These are phyloP conservation scores for Thelephora aurantiotincta DNA, from an alignment of 768 basidiomycete genomes.

Conservation along the genomic window DNA sequence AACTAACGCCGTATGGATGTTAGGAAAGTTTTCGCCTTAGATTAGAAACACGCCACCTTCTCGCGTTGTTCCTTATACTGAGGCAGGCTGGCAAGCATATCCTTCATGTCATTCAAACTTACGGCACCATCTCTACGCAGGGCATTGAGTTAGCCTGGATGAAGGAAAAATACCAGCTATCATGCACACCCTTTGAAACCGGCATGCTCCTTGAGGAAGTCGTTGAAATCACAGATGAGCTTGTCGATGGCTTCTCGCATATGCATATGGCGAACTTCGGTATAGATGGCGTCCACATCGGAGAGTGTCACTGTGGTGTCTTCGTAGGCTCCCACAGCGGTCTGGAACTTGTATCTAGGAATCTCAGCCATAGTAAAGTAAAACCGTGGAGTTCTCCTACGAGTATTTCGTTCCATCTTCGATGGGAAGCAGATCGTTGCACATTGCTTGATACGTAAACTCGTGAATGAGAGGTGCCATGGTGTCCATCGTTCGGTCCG, in stretches of 20 bases:
- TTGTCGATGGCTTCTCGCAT: conserved; percentile 99
- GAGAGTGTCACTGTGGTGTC: conserved; percentile 80
- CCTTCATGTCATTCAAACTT: conserved; percentile 95
- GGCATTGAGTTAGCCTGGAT: conserved; percentile 1
- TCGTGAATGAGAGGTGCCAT: conserved; percentile 87
- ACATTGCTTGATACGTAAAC: conserved; percentile 99
- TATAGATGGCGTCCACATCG: conserved; percentile 85
- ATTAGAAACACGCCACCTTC: conserved; percentile 36
- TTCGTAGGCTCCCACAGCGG: conserved; percentile 72
- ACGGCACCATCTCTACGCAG: conserved; percentile 56
- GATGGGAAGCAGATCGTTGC: conserved; percentile 83
- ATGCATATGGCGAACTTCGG: conserved; percentile 88
- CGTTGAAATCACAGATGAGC: conserved; percentile 90
- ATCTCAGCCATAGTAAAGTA: neutral
- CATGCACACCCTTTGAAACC: conserved; percentile 73
- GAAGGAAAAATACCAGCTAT: conserved; percentile 1
- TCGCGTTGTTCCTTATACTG: conserved; percentile 94
- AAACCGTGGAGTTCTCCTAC: conserved; percentile 32
- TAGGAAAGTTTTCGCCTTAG: neutral
- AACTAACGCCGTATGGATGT: conserved; percentile 36
- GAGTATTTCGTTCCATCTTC: conserved; percentile 77
- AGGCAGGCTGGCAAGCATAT: conserved; percentile 91
- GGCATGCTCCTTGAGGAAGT: conserved; percentile 87
- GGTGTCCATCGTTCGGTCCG: conserved; percentile 94
- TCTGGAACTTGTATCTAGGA: conserved; percentile 83